Evolutionary conservation across 352 stramenopile species (phyloP).

Genomic region (Pythium dissotocum): DNA sequence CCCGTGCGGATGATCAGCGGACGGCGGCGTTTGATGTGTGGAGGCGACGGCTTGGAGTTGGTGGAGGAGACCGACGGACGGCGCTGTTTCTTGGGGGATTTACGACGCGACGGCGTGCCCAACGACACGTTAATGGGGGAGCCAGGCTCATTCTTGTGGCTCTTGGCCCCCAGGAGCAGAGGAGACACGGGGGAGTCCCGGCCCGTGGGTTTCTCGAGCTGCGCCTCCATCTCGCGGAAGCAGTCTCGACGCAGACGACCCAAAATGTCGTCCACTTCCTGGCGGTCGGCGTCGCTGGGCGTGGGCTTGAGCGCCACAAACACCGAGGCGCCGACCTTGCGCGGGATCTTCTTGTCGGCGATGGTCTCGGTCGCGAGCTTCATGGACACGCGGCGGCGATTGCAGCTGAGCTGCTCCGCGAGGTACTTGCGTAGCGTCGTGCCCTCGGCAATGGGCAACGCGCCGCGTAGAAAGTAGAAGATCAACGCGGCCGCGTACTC

Average conservation of each 20-base stretch:
- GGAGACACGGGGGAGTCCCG: constrained; percentile 8
- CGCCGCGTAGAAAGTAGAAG: constrained; percentile 62
- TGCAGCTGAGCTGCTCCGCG: constrained; percentile 65
- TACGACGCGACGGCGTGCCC: constrained; percentile 16
- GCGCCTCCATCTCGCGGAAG: constrained; percentile 30
- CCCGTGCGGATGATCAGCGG: constrained; percentile 76
- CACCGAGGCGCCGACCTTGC: constrained; percentile 64
- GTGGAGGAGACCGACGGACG: constrained; percentile 18
- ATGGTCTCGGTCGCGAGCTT: constrained; percentile 72
- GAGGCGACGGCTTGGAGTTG: constrained; percentile 18
- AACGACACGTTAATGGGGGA: constrained; percentile 7
- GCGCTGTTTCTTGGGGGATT: constrained; percentile 18
- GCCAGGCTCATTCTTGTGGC: not conserved
- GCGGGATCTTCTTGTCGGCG: constrained; percentile 57
- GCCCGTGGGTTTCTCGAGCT: not conserved
- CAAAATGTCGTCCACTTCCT: constrained; percentile 39
- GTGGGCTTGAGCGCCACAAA: constrained; percentile 48
- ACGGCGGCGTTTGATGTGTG: constrained; percentile 36
- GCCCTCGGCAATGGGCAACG: constrained; percentile 49
- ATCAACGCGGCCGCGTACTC: constrained; percentile 65
- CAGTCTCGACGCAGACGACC: constrained; percentile 38
- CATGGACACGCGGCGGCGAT: constrained; percentile 64
- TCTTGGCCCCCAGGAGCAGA: constrained; percentile 4
- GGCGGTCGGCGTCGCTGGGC: constrained; percentile 32
- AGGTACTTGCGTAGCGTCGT: constrained; percentile 73